Conservation (phyloP, 2,329 filamentous ascomycete species). For the Colletotrichum karsti region DNA sequence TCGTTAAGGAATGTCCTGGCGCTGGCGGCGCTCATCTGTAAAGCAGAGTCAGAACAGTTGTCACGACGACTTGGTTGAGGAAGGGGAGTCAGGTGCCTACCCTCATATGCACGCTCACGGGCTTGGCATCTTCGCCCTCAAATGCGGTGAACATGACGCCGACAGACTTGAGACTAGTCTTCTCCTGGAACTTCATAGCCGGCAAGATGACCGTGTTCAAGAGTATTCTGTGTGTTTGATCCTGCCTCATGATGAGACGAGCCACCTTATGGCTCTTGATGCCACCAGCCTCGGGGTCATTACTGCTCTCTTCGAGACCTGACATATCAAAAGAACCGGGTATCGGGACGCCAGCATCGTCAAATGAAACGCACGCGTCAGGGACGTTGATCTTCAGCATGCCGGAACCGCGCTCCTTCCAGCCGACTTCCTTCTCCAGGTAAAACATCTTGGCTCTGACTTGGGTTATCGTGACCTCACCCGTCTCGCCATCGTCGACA, state of each 20-base stretch:
- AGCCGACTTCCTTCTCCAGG: constrained; percentile 75
- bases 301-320: constrained; percentile 52
- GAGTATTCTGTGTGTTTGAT: constrained; percentile 86
- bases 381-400: constrained; percentile 86
- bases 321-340: constrained; percentile 66
- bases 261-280: constrained; percentile 54
- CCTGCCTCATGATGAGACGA: constrained; percentile 89
- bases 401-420: constrained; percentile 90
- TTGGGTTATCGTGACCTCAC: constrained; percentile 78
- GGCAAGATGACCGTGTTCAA: constrained; percentile 85
- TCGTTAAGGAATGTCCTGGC: constrained; percentile 61
- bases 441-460: constrained; percentile 87
- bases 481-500: constrained; percentile 87
- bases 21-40: constrained; percentile 61
- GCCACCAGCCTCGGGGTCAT: constrained; percentile 32
- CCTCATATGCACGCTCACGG: constrained; percentile 69
- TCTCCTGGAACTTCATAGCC: constrained; percentile 81
- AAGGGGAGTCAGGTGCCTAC: constrained; percentile 46
- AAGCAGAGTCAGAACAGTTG: not conserved
- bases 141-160: constrained; percentile 73
- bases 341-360: constrained; percentile 58
- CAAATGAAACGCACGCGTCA: constrained; percentile 62
- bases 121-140: constrained; percentile 62
- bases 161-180: constrained; percentile 76
- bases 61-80: not conserved